Conservation (phyloP, 2,329 filamentous ascomycete genomes). For the Drechslera avenae region DNA sequence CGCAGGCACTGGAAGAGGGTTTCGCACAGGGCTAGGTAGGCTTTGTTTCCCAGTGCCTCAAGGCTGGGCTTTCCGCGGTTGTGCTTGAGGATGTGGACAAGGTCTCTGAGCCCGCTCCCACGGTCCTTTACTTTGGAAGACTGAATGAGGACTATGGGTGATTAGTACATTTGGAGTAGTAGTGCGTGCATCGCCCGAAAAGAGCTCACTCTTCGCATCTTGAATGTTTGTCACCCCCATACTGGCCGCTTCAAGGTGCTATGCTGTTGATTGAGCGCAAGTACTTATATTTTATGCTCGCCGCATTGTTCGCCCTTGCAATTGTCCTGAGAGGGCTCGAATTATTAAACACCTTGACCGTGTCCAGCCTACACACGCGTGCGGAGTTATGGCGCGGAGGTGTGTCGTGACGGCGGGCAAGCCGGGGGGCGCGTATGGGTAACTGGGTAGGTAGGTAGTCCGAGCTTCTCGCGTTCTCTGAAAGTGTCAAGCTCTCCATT, state of each 20-base stretch:
- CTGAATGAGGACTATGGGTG: conserved; percentile 35
- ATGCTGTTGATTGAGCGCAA: conserved; percentile 12
- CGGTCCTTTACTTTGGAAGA: conserved; percentile 50
- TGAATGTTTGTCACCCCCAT: conserved; percentile 44
- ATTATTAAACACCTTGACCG: background rate
- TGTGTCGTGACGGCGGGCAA: conserved; percentile 17
- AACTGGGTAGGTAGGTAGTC: conserved; percentile 11
- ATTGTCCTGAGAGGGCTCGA: background rate
- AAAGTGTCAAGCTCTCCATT: conserved; percentile 29
- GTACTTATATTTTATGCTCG: background rate
- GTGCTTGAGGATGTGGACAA: conserved; percentile 62
- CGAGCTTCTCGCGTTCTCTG: conserved; percentile 35
- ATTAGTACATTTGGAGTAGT: conserved; percentile 13
- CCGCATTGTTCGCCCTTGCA: conserved; percentile 4
- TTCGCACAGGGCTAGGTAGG: conserved; percentile 82
- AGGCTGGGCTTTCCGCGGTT: conserved; percentile 53
- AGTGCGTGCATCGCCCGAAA: background rate
- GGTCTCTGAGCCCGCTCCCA: conserved; percentile 57
- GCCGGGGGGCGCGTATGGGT: too few species aligned
- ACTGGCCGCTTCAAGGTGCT: conserved; percentile 12
- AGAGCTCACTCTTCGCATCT: conserved; percentile 41
- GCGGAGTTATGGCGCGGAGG: conserved; percentile 29
- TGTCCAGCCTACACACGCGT: background rate
- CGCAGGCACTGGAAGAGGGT: conserved; percentile 73
- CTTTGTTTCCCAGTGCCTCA: conserved; percentile 69